Evolutionary conservation across 805 yeast species (phyloP).

Genomic region (Kuraishia floccosa): DNA sequence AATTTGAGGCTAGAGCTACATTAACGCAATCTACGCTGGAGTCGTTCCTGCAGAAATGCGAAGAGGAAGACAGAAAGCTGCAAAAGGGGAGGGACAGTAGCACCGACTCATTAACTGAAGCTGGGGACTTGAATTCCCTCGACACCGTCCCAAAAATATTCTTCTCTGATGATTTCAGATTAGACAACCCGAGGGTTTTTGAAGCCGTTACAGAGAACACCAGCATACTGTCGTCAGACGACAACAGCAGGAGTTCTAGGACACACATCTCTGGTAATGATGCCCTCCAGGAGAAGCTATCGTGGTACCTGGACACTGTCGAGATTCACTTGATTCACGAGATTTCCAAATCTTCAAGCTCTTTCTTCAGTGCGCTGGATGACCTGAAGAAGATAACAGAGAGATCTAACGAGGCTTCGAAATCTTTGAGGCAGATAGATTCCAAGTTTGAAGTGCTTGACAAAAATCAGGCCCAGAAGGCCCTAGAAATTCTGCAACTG

Average conservation of each 20-base stretch:
- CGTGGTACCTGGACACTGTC: conserved; percentile 74
- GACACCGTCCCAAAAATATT: conserved; percentile 58
- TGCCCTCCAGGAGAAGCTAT: conserved; percentile 62
- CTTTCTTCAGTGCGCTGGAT: conserved; percentile 76
- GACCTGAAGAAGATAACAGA: conserved; percentile 58
- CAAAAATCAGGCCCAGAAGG: conserved; percentile 34
- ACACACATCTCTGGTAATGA: conserved; percentile 38
- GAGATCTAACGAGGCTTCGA: conserved; percentile 40
- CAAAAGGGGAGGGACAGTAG: background rate
- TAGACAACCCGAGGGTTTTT: conserved; percentile 84
- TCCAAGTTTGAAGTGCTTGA: conserved; percentile 34
- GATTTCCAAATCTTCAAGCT: conserved; percentile 73
- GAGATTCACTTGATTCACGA: conserved; percentile 75
- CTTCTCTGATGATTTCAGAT: conserved; percentile 54
- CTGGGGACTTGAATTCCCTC: conserved; percentile 13
- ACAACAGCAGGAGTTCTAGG: conserved; percentile 15
- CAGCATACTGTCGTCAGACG: conserved; percentile 25
- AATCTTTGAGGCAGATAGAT: conserved; percentile 33
- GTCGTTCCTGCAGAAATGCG: conserved; percentile 16
- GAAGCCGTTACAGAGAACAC: conserved; percentile 58
- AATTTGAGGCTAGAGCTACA: conserved; percentile 28
- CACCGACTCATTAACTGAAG: background rate
- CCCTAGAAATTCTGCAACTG: conserved; percentile 36
- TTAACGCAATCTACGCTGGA: conserved; percentile 31
- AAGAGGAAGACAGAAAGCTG: conserved; percentile 10